Evolutionary conservation across 306 rosid genomes (phyloP), one percentile per base, ranked within the genome.

Genomic region (Castanea sativa): DNA sequence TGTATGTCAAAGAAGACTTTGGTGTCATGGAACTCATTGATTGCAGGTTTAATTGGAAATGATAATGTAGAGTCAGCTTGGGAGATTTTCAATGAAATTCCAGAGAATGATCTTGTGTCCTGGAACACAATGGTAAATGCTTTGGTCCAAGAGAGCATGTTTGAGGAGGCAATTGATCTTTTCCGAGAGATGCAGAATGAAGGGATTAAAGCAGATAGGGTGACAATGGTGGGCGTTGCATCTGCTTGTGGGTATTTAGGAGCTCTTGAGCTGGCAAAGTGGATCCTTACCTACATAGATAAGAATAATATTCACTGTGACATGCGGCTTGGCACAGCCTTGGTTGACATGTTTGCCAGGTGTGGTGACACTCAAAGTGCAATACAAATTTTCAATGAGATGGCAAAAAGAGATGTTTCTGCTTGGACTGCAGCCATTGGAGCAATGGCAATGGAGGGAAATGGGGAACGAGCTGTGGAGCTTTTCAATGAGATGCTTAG

Each of bases 401-500:
- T 90, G 89, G 82, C 83, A 14, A 84, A 71, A 61, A 84, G 74
- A 69, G 92, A 93, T 19, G 90, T 89, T 9, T 87, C 91, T 78
- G 91, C 95, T 35, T 93, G 93, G 97, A 91, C 95, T 49, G 89
- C 97, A 77, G 95, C 89, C 81, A 86, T 91, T n/a, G 89, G 97
- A 63, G 90, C 91, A 68, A 88, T 87, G 97, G 90, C 94, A 61
- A 81, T 86, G 88, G 91, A 88, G 73, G 97, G 97, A 81, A 88
- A 90, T 71, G 87, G 87, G 51, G 55, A 88, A 73, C 85, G 76
- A 19, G 92, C 97, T 51, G 55, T 89, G 33, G 85, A 86, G 71
- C 88, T 88, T 83, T 92, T 85, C 0, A 78, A 84, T 25, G 91
- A 85, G 76, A 94, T 94, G 94, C 87, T 90, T 20, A 20, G 78